Percentiles rank a stretch among this genome's conserved stretches.
These are phyloP conservation scores for Medakamo hakoo DNA, from an alignment of 139 green algal species.

Conservation along the genomic window DNA sequence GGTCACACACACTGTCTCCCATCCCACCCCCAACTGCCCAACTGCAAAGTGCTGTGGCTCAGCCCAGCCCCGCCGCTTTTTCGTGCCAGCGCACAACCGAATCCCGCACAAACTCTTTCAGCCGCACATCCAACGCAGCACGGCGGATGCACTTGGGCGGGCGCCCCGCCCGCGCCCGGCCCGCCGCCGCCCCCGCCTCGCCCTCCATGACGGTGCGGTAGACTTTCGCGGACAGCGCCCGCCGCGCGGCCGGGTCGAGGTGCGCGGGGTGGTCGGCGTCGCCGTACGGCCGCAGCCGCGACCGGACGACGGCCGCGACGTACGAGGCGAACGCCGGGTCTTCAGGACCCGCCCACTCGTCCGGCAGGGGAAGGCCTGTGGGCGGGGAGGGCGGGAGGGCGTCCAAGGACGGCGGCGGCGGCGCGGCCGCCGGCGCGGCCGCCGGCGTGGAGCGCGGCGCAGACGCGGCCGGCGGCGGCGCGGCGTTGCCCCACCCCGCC, in stretches of 20 bases:
- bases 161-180: not conserved
- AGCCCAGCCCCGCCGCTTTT: no score
- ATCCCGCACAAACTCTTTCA: conserved; percentile 27
- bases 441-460: not conserved
- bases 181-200: not conserved
- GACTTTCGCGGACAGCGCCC: conserved; percentile 14
- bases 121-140: not conserved
- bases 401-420: not conserved
- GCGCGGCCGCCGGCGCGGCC: conserved; percentile 9
- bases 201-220: not conserved
- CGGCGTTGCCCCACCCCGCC: not conserved
- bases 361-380: not conserved
- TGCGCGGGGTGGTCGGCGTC: conserved; percentile 42
- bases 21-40: no score
- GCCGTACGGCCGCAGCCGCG: conserved; percentile 48
- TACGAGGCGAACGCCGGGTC: conserved; percentile 40
- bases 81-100: conserved; percentile 13
- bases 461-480: no score
- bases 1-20: no score
- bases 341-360: conserved; percentile 41
- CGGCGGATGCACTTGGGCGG: not conserved
- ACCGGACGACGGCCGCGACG: conserved; percentile 42
- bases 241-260: conserved; percentile 8
- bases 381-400: no score
- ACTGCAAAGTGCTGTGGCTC: no score